phyloP scores from a whole-genome alignment of 352 stramenopile genomes.

The Phytophthora rubi region DNA sequence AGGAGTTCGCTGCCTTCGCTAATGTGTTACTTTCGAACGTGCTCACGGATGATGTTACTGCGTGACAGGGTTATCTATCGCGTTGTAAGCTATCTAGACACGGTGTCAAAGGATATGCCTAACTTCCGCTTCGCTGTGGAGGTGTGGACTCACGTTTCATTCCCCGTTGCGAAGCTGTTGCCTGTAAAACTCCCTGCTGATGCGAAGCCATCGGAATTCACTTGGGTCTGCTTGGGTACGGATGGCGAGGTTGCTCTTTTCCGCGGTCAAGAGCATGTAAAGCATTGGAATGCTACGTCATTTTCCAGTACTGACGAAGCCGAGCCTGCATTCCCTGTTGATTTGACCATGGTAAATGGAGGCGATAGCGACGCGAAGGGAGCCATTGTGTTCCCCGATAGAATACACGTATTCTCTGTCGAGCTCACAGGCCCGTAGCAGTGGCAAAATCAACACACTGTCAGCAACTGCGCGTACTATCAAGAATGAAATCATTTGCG shows the following conservation, averaged over 20 bases:
- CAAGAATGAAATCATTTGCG: constrained; percentile 12
- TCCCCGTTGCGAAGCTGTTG: constrained; percentile 52
- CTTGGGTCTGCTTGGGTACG: constrained; percentile 49
- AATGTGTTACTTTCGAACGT: not conserved
- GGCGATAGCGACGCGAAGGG: constrained; percentile 3
- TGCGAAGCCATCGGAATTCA: constrained; percentile 15
- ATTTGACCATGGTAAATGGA: constrained; percentile 27
- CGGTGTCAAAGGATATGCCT: constrained; percentile 27
- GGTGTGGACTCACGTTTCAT: constrained; percentile 44
- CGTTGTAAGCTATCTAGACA: constrained; percentile 39
- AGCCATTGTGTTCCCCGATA: constrained; percentile 41
- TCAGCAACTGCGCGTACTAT: not conserved
- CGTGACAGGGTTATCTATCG: constrained; percentile 50
- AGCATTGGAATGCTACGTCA: constrained; percentile 30
- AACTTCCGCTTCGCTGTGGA: constrained; percentile 45
- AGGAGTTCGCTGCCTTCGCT: not conserved
- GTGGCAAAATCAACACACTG: not conserved
- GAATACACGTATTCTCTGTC: constrained; percentile 38
- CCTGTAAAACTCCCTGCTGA: constrained; percentile 17
- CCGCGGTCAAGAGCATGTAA: constrained; percentile 35
- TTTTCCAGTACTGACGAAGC: constrained; percentile 13
- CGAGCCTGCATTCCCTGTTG: constrained; percentile 33
- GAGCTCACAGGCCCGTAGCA: constrained; percentile 19
- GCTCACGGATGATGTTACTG: constrained; percentile 7
- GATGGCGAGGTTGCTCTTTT: constrained; percentile 51